Base-by-base conservation (phyloP, 176 grass and related monocot species). In the Carex myosuroides region DNA sequence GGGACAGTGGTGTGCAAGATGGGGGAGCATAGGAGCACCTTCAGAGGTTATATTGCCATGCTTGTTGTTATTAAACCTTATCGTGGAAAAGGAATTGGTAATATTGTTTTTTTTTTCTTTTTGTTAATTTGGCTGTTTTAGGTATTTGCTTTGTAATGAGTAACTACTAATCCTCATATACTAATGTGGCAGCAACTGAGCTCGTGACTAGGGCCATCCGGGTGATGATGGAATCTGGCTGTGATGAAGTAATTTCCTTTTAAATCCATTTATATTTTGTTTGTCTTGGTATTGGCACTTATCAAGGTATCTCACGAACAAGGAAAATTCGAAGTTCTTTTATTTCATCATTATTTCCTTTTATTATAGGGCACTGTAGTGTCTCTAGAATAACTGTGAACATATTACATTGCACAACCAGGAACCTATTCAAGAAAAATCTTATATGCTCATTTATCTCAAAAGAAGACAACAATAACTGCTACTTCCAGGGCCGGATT, bases 1-100 rank as follows among this genome's bases (percentile, higher is more conserved):
- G 95, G 95, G 17, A 98, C 95, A 53, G 95, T 98, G 59, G 92
- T 98, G 30, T 98, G 92, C 89, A 98, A 98, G 84, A 93, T 94
- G 89, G 95, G 92, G 56, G 95, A 95, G 66, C 95, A 98, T 48
- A 79, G 92, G 79, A 90, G 86, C 22, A 32, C 89, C 24, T 93
- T 90, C 63, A 85, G 92, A 84, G 95, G 95, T 1, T 95, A 98
- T 84, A 98, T 98, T 57, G 95, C 92, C 42, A 98, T 98, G 95
- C 89, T 98, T 14, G 92, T 95, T 70, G 95, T 98, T 73, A 87
- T 93, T 79, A 94, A 93, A 85, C 88, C 95, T 17, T 98, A 98
- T 79, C 85, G 95, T 57, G 92, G 95, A 37, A 92, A 87, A 84
- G 95, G 95, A 79, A 93, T 98, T 63, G 92, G 95, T 98, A 65